A percentile compares a stretch with the other conserved stretches of the same genome.
phyloP scores from a whole-genome alignment of 768 basidiomycete genomes.

The Ramaria sp. region DNA sequence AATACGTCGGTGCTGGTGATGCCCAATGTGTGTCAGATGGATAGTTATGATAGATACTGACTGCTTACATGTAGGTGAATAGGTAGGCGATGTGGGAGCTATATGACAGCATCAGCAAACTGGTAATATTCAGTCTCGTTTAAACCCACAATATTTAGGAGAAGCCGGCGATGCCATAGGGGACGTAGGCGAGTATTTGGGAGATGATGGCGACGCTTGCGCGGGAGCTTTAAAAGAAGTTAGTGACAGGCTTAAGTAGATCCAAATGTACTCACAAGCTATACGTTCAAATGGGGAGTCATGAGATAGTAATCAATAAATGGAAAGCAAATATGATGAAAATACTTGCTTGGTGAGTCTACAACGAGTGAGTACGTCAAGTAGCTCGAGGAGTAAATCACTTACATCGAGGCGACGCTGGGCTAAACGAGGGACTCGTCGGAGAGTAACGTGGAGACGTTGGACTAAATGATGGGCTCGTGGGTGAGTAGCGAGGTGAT shows the following conservation, averaged over 20 bases:
- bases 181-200: constrained; percentile 89
- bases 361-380: constrained; percentile 10
- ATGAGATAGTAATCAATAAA: constrained; percentile 17
- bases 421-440: constrained; percentile 84
- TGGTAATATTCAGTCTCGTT: too few species aligned
- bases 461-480: constrained; percentile 83
- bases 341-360: constrained; percentile 75
- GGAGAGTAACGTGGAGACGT: constrained; percentile 87
- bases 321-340: neutral
- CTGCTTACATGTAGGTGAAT: constrained; percentile 76
- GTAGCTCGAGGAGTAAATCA: constrained; percentile 15
- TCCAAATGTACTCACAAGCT: constrained; percentile 48
- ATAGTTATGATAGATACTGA: neutral
- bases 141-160: constrained; percentile 75
- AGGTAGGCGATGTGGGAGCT: constrained; percentile 83
- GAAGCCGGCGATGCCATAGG: constrained; percentile 81
- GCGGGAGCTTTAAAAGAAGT: constrained; percentile 45
- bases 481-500: constrained; percentile 81
- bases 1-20: constrained; percentile 63
- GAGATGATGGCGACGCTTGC: constrained; percentile 81
- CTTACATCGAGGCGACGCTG: constrained; percentile 69
- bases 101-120: neutral
- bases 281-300: constrained; percentile 8
- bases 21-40: constrained; percentile 4
- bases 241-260: constrained; percentile 3